Evolutionary conservation across 352 stramenopile genomes (phyloP), one percentile per base, ranked within the genome.

Genomic region (Nothophytophthora sp.): DNA sequence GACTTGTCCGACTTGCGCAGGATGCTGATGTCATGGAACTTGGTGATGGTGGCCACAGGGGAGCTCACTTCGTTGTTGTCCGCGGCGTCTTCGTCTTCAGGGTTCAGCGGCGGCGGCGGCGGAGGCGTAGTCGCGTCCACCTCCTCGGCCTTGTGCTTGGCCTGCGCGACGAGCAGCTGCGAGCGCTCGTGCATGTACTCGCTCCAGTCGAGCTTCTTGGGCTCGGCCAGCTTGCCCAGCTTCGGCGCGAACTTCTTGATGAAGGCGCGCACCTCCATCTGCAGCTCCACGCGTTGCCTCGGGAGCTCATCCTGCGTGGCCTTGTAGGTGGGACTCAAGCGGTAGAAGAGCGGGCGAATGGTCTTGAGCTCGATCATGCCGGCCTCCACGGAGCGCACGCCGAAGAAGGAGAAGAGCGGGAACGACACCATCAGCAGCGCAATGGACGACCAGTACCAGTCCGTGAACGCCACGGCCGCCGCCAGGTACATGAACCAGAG

Each of bases 291-390:
- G 28, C 84, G 84, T 18, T 81, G 73, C 19, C 62, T 58, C 4
- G 84, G 84, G 4, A 95, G 66, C 33, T 92, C 78, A 55, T 95
- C 84, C 50, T 95, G 84, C 10, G 67, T 80, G 32, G 81, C 81
- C 53, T 88, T 86, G 74, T 95, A 79, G 44, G 81, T 76, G 7
- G 81, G 81, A 40, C 92, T 50, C 25, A 95, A 47, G 25, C 84
- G 84, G 55, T 92, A 91, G 54, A 92, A 92, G 1, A 95, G 60
- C 38, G 84, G 84, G 11, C 79, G 79, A 6, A 95, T 63, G 4
- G 84, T 95, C 70, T 92, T 95, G 49, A 95, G 57, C 58, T 92
- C 85, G 43, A 95, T 95, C 61, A 93, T 95, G 32, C 85, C 85
- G 24, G 82, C 85, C 60, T 95, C 85, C 20, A 92, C 85, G 10